A percentile compares a stretch with the other conserved stretches of the same genome.
Evolutionary conservation across 768 basidiomycete genomes (phyloP).

Genomic region (Cystoderma amianthinum): DNA sequence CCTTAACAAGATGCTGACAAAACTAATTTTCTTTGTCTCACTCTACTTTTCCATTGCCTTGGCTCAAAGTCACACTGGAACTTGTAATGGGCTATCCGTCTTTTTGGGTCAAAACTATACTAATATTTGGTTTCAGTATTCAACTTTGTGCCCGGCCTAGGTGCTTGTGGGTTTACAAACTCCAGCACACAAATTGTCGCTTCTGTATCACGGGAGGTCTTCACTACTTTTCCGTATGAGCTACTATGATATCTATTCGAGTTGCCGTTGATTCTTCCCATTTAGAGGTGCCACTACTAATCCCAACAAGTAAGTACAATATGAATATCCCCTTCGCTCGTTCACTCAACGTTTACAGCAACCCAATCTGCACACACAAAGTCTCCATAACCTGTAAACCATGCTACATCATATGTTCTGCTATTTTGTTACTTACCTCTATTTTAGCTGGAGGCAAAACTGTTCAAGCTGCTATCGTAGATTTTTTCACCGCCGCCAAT

Average conservation of each 20-base stretch:
- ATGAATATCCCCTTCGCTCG: too few species aligned
- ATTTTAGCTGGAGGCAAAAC: constrained; percentile 14
- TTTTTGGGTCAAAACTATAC: too few species aligned
- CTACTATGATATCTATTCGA: not conserved
- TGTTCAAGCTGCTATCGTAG: constrained; percentile 20
- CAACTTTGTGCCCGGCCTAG: constrained; percentile 24
- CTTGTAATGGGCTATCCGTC: constrained; percentile 2
- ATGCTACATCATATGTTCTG: too few species aligned
- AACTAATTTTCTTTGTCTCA: not conserved
- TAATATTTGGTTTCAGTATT: constrained; percentile 15
- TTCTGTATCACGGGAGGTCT: constrained; percentile 24
- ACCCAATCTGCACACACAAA: constrained; percentile 24
- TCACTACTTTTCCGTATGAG: constrained; percentile 27
- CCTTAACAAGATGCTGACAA: too few species aligned
- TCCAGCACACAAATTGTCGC: constrained; percentile 22
- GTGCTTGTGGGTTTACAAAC: constrained; percentile 32
- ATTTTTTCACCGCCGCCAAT: constrained; percentile 14
- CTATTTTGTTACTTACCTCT: constrained; percentile 1
- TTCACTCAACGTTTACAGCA: constrained; percentile 10
- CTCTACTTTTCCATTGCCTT: constrained; percentile 1
- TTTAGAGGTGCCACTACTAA: constrained; percentile 17
- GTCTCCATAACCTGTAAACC: too few species aligned
- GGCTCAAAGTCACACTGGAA: constrained; percentile 9
- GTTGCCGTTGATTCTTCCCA: not conserved
- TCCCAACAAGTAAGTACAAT: constrained; percentile 16